phyloP scores from a whole-genome alignment of 305 asterid genomes.

The Solanum hybrid region DNA sequence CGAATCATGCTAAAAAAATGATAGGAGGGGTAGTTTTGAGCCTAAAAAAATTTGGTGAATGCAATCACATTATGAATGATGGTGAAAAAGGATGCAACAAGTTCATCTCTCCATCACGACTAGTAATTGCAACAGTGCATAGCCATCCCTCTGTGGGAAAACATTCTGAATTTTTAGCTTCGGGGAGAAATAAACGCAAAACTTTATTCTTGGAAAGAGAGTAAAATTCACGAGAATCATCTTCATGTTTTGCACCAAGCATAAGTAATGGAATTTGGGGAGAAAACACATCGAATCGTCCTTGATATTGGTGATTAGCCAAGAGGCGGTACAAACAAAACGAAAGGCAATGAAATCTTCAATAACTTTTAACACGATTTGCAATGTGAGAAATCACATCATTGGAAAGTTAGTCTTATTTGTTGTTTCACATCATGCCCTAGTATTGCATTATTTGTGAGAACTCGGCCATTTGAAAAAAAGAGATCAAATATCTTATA shows the following conservation, averaged over 20 bases:
- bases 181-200: not conserved
- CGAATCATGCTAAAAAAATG: too few species aligned
- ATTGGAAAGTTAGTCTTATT: not conserved
- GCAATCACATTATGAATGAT: not conserved
- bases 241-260: not conserved
- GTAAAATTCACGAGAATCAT: not conserved
- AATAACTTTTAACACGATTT: not conserved
- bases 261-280: not conserved
- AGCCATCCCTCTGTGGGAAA: not conserved
- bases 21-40: too few species aligned
- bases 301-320: not conserved
- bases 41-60: not conserved
- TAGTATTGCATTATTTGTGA: too few species aligned
- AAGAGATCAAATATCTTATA: too few species aligned
- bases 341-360: not conserved
- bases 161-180: not conserved
- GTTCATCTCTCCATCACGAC: not conserved
- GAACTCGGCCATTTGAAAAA: too few species aligned
- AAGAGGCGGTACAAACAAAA: not conserved
- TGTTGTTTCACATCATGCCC: too few species aligned
- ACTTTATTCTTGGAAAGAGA: not conserved
- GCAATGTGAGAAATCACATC: not conserved
- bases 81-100: not conserved
- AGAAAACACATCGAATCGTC: not conserved
- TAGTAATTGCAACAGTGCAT: not conserved